Evolutionary conservation across 2,329 filamentous ascomycete species (phyloP), one percentile per base, ranked within the genome.

Genomic region (Ascochyta clinopodiicola): DNA sequence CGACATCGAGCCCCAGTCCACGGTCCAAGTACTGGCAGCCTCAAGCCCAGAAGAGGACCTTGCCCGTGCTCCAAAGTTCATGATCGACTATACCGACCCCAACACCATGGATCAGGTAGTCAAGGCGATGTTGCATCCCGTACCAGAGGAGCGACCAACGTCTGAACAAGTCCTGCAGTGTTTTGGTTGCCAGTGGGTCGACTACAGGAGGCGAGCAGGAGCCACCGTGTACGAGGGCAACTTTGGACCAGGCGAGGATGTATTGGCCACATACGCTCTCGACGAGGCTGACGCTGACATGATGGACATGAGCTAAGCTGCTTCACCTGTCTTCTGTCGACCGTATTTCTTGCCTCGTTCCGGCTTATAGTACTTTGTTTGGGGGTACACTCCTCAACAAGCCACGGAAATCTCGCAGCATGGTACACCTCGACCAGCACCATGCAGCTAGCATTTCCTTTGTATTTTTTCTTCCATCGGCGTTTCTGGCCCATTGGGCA

Each of bases 211-310:
- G 51, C 87, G 89, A 51, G 91, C 92, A 10, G 91, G 92, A 39
- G 95, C 95, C n/a, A 97, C 92, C 0, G 88, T 99, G 48, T 99
- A 90, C 67, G 95, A 99, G 78, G 95, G 95, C 60, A 95, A 91
- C 73, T 99, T 93, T 90, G 95, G 95, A 4, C 94, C 94, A 29
- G 84, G 84, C 22, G 88, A 88, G 61, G 84, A 87, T 59, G 79
- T 87, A 19, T 78, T 87, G 50, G 64, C 63, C 47, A 68, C 66
- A 36, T 64, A 62, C 78, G 80, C 81, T 19, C 58, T 61, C 19
- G 56, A 65, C 38, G 52, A 59, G 31, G 34, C 22, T 22, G 51
- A 59, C 17, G 48, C 60, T 17, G 63, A 88, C 72, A 88, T 88
- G 83, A 84, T 86, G 75, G 86, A 88, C 71, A 71, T 70, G 60